phyloP scores from a whole-genome alignment of 129 eudicot genomes.

The Helianthus tuberosus region DNA sequence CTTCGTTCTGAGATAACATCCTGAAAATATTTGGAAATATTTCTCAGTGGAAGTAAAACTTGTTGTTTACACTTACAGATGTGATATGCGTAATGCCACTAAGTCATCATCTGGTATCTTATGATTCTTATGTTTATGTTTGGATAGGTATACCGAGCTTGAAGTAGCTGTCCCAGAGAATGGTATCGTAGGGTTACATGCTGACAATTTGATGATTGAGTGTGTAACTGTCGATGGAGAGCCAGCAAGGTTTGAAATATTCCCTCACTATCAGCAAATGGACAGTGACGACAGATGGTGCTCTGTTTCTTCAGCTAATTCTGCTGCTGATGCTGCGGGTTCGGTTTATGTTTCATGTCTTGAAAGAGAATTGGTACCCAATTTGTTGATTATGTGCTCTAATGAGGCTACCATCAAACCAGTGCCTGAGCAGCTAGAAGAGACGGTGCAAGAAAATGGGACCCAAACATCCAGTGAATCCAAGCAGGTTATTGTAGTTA shows the following conservation, averaged over 20 bases:
- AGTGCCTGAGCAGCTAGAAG: slow-evolving; percentile 44
- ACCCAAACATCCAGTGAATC: slow-evolving; percentile 51
- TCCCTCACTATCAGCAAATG: slow-evolving; percentile 77
- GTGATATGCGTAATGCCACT: slow-evolving; percentile 6
- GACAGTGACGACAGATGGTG: slow-evolving; percentile 84
- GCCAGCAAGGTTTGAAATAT: slow-evolving; percentile 81
- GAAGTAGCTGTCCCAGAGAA: slow-evolving; percentile 75
- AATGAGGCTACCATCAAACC: slow-evolving; percentile 45
- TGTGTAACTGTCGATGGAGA: slow-evolving; percentile 82
- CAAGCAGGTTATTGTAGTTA: slow-evolving; percentile 60
- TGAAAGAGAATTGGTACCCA: slow-evolving; percentile 83
- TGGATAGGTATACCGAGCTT: slow-evolving; percentile 84
- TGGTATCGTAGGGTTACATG: slow-evolving; percentile 95
- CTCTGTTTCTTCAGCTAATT: slow-evolving; percentile 82
- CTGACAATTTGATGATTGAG: slow-evolving; percentile 90
- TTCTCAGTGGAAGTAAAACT: slow-evolving; percentile 11
- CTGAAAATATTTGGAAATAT: background rate
- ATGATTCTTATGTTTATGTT: slow-evolving; percentile 17
- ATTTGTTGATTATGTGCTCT: slow-evolving; percentile 86
- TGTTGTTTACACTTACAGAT: slow-evolving; percentile 15
- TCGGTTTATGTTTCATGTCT: slow-evolving; percentile 81
- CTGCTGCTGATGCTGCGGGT: slow-evolving; percentile 98
- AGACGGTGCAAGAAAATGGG: slow-evolving; percentile 49
- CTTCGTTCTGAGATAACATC: background rate
- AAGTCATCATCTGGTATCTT: background rate